Percentiles rank a stretch among this genome's conserved stretches.
Conservation (phyloP, 768 basidiomycete species). For the Mycena rosella region DNA sequence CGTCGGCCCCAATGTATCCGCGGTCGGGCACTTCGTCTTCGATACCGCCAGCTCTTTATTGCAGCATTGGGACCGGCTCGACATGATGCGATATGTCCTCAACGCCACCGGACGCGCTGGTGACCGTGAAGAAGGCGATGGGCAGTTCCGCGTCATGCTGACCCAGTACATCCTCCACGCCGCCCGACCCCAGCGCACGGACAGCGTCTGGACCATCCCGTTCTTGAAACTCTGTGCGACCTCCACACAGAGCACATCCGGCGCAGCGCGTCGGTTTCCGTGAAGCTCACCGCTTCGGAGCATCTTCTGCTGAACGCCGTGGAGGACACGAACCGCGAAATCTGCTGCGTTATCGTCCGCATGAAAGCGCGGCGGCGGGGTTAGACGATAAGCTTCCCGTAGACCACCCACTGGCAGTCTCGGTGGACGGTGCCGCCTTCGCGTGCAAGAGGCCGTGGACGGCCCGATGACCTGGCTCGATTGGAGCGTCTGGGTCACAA, state of each 20-base stretch:
- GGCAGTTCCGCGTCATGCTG: slow-evolving; percentile 48
- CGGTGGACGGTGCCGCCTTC: slow-evolving; percentile 22
- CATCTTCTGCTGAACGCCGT: slow-evolving; percentile 36
- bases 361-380: slow-evolving; percentile 36
- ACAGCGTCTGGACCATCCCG: slow-evolving; percentile 51
- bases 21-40: slow-evolving; percentile 40
- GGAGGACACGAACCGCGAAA: slow-evolving; percentile 38
- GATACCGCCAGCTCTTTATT: slow-evolving; percentile 45
- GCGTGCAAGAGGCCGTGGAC: slow-evolving; percentile 19
- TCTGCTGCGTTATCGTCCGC: slow-evolving; percentile 35
- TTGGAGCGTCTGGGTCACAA: slow-evolving; percentile 42
- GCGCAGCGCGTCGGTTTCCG: slow-evolving; percentile 25
- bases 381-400: slow-evolving; percentile 31
- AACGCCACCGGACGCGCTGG: slow-evolving; percentile 36
- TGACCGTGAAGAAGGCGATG: slow-evolving; percentile 41
- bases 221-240: slow-evolving; percentile 49
- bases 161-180: slow-evolving; percentile 46
- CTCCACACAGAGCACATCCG: slow-evolving; percentile 47
- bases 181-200: slow-evolving; percentile 27
- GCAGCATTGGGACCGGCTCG: slow-evolving; percentile 56
- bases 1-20: slow-evolving; percentile 40
- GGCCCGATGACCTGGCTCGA: slow-evolving; percentile 41
- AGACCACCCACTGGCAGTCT: not conserved
- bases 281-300: slow-evolving; percentile 35
- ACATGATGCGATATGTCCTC: slow-evolving; percentile 53